Conservation (phyloP, 768 basidiomycete species). For the Pholiota molesta region DNA sequence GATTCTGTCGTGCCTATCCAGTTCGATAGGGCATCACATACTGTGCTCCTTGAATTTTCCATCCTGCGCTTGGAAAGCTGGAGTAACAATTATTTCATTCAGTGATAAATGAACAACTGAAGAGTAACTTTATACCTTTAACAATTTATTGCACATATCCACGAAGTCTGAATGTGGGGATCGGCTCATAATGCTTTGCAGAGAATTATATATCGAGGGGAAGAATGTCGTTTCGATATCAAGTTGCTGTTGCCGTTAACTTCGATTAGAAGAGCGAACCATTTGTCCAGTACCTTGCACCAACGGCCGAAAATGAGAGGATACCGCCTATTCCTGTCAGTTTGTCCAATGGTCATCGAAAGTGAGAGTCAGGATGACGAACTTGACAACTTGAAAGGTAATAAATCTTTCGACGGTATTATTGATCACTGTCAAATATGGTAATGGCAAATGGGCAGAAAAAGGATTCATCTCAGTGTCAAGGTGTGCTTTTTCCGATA, state of each 20-base stretch:
- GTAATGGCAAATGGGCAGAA: slow-evolving; percentile 54
- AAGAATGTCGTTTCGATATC: slow-evolving; percentile 54
- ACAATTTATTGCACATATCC: slow-evolving; percentile 40
- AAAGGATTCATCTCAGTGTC: slow-evolving; percentile 47
- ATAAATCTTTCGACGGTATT: slow-evolving; percentile 57
- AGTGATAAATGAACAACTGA: not conserved
- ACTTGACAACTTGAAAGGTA: slow-evolving; percentile 63
- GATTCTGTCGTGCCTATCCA: not conserved
- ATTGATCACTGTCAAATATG: slow-evolving; percentile 54
- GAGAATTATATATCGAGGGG: slow-evolving; percentile 49
- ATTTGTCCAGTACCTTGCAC: slow-evolving; percentile 49
- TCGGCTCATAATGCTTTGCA: slow-evolving; percentile 53
- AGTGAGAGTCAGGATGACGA: slow-evolving; percentile 18
- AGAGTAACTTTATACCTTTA: slow-evolving; percentile 41
- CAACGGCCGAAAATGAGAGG: slow-evolving; percentile 77
- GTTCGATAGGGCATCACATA: not conserved
- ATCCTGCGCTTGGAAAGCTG: slow-evolving; percentile 12
- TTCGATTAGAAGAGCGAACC: not conserved
- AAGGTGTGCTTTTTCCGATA: not conserved
- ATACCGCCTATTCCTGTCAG: slow-evolving; percentile 54
- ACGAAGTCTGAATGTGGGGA: slow-evolving; percentile 54
- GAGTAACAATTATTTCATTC: not conserved
- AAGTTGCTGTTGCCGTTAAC: slow-evolving; percentile 49
- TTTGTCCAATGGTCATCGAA: not conserved
- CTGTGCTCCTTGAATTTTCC: not conserved